Evolutionary conservation across 331 rosid genomes (phyloP).

Genomic region (Stylosanthes scabra): DNA sequence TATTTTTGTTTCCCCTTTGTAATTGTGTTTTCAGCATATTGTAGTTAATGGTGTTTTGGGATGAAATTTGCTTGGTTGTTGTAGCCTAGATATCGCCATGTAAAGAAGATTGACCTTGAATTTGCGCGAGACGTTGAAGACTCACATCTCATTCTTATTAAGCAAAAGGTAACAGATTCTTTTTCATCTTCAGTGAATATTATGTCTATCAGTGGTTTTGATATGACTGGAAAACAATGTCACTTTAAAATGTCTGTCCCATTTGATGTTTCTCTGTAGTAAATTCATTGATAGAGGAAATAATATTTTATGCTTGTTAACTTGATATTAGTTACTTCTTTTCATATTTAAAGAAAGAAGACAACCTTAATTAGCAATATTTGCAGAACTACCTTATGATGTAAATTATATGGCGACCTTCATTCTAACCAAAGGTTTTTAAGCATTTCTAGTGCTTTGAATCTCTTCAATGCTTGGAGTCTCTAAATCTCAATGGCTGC

Average conservation of each 20-base stretch:
- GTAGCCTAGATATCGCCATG: conserved; percentile 68
- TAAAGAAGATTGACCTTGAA: conserved; percentile 74
- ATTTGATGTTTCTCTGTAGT: no score
- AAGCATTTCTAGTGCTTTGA: conserved; percentile 57
- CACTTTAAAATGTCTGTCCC: background rate
- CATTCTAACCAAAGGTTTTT: conserved; percentile 33
- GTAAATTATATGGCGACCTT: conserved; percentile 18
- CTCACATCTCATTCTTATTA: conserved; percentile 63
- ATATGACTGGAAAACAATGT: background rate
- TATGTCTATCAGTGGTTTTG: background rate
- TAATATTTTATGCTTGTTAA: no score
- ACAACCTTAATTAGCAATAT: conserved; percentile 11
- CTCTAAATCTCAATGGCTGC: conserved; percentile 86
- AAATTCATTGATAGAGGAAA: no score
- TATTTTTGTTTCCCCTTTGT: background rate
- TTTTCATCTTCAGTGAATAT: background rate
- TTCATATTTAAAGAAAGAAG: background rate
- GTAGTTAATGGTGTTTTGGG: conserved; percentile 32
- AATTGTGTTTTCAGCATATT: conserved; percentile 11
- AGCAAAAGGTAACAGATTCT: conserved; percentile 55
- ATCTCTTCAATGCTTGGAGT: conserved; percentile 70
- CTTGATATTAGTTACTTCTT: background rate
- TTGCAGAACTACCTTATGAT: conserved; percentile 29
- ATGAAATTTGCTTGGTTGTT: conserved; percentile 36
- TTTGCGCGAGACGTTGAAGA: conserved; percentile 84